These are phyloP conservation scores for Penicillium tannophilum DNA, from an alignment of 495 filamentous ascomycete genomes.

Conservation along the genomic window DNA sequence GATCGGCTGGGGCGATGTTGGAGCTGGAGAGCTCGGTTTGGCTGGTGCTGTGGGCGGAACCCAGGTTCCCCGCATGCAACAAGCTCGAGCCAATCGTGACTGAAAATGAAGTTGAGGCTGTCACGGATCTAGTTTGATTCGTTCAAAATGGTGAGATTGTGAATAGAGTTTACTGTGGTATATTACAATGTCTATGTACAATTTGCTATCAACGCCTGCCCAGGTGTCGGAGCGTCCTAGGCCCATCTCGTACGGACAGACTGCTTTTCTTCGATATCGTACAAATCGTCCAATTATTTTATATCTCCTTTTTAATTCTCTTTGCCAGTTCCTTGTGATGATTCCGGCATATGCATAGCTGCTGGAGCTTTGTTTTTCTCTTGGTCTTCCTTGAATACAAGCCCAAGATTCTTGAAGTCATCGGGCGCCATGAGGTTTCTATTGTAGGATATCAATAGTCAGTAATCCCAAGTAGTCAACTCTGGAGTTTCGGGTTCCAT, in stretches of 20 bases:
- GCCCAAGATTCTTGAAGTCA: constrained; percentile 89
- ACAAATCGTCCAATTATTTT: constrained; percentile 10
- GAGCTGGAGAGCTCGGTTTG: constrained; percentile 13
- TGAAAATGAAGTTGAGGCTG: neutral
- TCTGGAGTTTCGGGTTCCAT: neutral
- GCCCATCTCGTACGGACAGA: constrained; percentile 4
- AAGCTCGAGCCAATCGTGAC: constrained; percentile 14
- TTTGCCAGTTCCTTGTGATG: neutral
- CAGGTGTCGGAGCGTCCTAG: constrained; percentile 12
- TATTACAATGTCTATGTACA: constrained; percentile 26
- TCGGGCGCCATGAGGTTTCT: constrained; percentile 97
- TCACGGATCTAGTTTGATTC: neutral
- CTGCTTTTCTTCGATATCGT: constrained; percentile 24
- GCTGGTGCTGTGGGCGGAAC: constrained; percentile 22
- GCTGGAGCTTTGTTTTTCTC: constrained; percentile 9
- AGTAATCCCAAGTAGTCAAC: neutral
- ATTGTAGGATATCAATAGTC: constrained; percentile 7
- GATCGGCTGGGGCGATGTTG: constrained; percentile 7
- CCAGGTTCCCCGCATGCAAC: constrained; percentile 24
- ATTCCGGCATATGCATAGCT: constrained; percentile 6
- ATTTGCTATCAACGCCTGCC: constrained; percentile 7
- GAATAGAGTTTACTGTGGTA: neutral
- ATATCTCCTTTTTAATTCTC: constrained; percentile 12
- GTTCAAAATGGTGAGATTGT: neutral
- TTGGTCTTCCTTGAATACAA: constrained; percentile 57